Evolutionary conservation across 2,329 filamentous ascomycete species (phyloP).

Genomic region (Arachnopeziza araneosa): DNA sequence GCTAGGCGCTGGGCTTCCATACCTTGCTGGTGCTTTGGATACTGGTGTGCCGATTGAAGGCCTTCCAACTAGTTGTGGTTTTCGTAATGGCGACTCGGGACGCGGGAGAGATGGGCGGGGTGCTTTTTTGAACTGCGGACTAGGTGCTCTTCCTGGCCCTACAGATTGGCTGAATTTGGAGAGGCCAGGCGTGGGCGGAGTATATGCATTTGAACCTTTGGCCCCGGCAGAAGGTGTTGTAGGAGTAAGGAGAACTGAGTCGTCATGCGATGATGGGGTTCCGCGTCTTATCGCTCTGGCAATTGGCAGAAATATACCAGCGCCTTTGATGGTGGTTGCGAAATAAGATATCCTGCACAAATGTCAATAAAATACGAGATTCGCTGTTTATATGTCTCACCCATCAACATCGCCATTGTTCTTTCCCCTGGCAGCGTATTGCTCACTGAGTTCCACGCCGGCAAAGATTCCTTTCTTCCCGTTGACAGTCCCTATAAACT

Average conservation of each 20-base stretch:
- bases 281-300: slow-evolving; percentile 70
- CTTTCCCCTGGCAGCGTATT: slow-evolving; percentile 81
- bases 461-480: slow-evolving; percentile 91
- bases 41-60: slow-evolving; percentile 52
- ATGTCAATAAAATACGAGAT: not conserved
- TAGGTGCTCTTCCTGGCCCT: slow-evolving; percentile 63
- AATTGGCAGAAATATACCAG: slow-evolving; percentile 90
- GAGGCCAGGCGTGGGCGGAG: slow-evolving; percentile 59
- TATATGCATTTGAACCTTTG: slow-evolving; percentile 52
- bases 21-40: slow-evolving; percentile 47
- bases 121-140: slow-evolving; percentile 64
- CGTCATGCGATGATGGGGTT: slow-evolving; percentile 46
- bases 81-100: slow-evolving; percentile 79
- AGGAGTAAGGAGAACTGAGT: slow-evolving; percentile 60
- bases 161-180: slow-evolving; percentile 86
- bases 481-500: slow-evolving; percentile 79
- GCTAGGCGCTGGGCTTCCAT: slow-evolving; percentile 56
- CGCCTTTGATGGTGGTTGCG: slow-evolving; percentile 66
- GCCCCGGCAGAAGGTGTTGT: slow-evolving; percentile 55
- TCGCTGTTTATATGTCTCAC: slow-evolving; percentile 44
- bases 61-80: slow-evolving; percentile 51
- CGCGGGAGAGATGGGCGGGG: slow-evolving; percentile 73
- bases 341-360: slow-evolving; percentile 66
- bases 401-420: slow-evolving; percentile 96
- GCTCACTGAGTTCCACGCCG: slow-evolving; percentile 79